phyloP scores from a whole-genome alignment of 768 basidiomycete species.

The Collybia sordida region DNA sequence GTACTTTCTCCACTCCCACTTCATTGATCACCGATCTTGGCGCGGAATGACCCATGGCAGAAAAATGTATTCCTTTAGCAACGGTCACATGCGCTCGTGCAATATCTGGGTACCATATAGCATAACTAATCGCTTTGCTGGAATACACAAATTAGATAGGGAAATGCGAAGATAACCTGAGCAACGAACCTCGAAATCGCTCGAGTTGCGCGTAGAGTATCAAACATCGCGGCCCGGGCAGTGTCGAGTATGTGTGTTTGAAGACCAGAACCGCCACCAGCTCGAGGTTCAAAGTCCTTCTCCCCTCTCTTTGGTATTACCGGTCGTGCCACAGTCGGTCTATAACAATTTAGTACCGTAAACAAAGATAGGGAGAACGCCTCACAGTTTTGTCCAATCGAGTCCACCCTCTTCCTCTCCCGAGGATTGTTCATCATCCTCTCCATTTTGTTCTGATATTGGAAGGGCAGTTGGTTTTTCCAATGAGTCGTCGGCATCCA shows the following conservation, averaged over 20 bases:
- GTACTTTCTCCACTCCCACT: slow-evolving; percentile 38
- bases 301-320: slow-evolving; percentile 95
- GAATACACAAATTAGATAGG: slow-evolving; percentile 2
- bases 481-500: no score
- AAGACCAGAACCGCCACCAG: slow-evolving; percentile 63
- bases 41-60: slow-evolving; percentile 77
- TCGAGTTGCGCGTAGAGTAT: slow-evolving; percentile 70
- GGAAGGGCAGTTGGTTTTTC: no score
- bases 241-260: slow-evolving; percentile 82
- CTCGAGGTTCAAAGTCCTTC: slow-evolving; percentile 91
- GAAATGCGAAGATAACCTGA: not conserved
- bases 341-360: slow-evolving; percentile 17
- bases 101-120: slow-evolving; percentile 71
- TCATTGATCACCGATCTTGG: slow-evolving; percentile 42
- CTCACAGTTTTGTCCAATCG: slow-evolving; percentile 85
- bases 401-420: slow-evolving; percentile 72
- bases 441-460: slow-evolving; percentile 10
- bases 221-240: slow-evolving; percentile 84
- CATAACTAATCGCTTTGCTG: slow-evolving; percentile 81
- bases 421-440: slow-evolving; percentile 46
- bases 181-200: slow-evolving; percentile 71
- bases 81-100: slow-evolving; percentile 65
- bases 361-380: slow-evolving; percentile 13
- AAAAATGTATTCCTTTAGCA: slow-evolving; percentile 83
- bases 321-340: slow-evolving; percentile 49